These are phyloP conservation scores for Pistacia atlantica DNA, from an alignment of 345 rosid genomes.

Conservation along the genomic window DNA sequence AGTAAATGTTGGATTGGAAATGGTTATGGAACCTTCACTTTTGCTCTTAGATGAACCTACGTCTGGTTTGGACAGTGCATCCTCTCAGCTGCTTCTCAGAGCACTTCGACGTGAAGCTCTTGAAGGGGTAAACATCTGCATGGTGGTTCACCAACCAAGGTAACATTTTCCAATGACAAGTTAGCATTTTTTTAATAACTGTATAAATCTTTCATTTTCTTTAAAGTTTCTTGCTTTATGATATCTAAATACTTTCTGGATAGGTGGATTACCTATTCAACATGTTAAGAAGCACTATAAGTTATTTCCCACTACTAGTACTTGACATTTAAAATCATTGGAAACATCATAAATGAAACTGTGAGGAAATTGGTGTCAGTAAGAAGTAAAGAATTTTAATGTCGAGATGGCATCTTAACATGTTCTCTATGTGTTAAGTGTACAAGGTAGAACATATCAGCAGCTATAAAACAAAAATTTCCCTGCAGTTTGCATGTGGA, in stretches of 20 bases:
- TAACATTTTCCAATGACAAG: slow-evolving; percentile 17
- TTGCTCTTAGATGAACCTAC: slow-evolving; percentile 95
- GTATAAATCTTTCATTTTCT: not conserved
- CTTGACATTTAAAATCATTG: not conserved
- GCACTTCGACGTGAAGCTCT: slow-evolving; percentile 94
- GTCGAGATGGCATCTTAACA: not conserved
- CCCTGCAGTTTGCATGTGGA: not conserved
- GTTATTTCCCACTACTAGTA: not conserved
- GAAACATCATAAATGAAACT: not conserved
- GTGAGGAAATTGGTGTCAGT: not conserved
- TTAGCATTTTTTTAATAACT: not conserved
- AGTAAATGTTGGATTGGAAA: slow-evolving; percentile 93
- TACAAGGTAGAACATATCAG: not conserved
- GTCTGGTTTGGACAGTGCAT: slow-evolving; percentile 97
- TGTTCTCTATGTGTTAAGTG: not conserved
- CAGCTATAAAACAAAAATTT: not conserved
- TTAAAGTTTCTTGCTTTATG: not conserved
- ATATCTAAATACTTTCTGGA: not conserved
- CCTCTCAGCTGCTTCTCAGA: slow-evolving; percentile 83
- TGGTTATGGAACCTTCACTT: slow-evolving; percentile 98
- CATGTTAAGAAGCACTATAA: not conserved
- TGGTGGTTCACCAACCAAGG: slow-evolving; percentile 99
- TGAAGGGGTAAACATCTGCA: slow-evolving; percentile 89
- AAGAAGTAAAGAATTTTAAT: not conserved
- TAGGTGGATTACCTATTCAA: not conserved